These are phyloP conservation scores for Calonectria multiphialidica DNA, from an alignment of 2,329 filamentous ascomycete species.

Conservation along the genomic window DNA sequence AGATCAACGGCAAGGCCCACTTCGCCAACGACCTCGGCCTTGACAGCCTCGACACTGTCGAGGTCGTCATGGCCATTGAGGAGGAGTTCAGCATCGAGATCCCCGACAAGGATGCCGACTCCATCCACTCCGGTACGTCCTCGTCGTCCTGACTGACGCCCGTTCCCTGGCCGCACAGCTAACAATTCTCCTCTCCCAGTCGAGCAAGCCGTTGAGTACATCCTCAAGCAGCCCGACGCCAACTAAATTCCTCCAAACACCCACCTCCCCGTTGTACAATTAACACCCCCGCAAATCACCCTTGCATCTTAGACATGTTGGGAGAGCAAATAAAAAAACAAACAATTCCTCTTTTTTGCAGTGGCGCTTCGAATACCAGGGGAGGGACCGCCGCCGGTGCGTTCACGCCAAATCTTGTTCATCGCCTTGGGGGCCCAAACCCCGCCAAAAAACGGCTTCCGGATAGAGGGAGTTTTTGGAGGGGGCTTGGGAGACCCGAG, in stretches of 20 bases:
- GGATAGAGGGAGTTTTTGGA: neutral
- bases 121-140: slow-evolving; percentile 89
- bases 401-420: neutral
- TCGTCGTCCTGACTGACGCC: too few relatives aligned
- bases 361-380: slow-evolving; percentile 12
- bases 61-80: slow-evolving; percentile 99
- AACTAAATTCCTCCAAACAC: slow-evolving; percentile 59
- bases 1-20: slow-evolving; percentile 89
- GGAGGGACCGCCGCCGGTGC: slow-evolving; percentile 19
- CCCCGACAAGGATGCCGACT: slow-evolving; percentile 95
- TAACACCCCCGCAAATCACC: slow-evolving; percentile 32
- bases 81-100: slow-evolving; percentile 95
- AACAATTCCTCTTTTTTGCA: slow-evolving; percentile 8
- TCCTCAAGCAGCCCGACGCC: slow-evolving; percentile 92
- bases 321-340: slow-evolving; percentile 26
- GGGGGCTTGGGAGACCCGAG: neutral
- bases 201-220: slow-evolving; percentile 95
- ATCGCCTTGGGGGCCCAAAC: neutral
- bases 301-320: slow-evolving; percentile 33
- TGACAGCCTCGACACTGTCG: slow-evolving; percentile 97
- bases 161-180: neutral
- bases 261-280: slow-evolving; percentile 44
- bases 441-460: neutral
- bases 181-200: slow-evolving; percentile 63
- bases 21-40: slow-evolving; percentile 98